Evolutionary conservation across 805 yeast genomes (phyloP).

Genomic region (Cyberlindnera maritima): DNA sequence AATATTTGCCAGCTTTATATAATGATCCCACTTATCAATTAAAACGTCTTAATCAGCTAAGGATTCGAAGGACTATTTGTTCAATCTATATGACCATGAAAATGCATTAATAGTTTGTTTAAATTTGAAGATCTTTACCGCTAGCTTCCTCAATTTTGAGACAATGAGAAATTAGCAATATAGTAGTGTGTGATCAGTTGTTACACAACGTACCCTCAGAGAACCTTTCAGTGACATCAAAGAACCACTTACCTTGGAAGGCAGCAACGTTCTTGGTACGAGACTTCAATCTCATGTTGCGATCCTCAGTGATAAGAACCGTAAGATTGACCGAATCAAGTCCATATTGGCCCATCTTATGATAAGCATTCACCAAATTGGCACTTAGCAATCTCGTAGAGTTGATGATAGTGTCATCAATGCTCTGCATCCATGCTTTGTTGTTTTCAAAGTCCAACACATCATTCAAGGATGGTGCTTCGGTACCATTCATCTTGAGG

Average conservation of each 20-base stretch:
- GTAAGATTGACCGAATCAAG: constrained; percentile 27
- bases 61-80: no score
- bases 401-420: constrained; percentile 52
- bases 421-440: constrained; percentile 67
- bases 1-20: no score
- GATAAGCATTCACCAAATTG: background rate
- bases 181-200: constrained; percentile 34
- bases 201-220: constrained; percentile 45
- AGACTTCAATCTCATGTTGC: constrained; percentile 67
- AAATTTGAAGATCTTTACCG: no score
- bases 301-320: constrained; percentile 68
- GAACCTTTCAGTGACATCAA: constrained; percentile 45
- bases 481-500: constrained; percentile 65
- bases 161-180: background rate
- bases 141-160: no score
- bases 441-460: constrained; percentile 73
- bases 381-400: constrained; percentile 13
- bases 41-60: no score
- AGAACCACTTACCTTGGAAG: constrained; percentile 61
- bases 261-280: constrained; percentile 52
- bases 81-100: background rate
- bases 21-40: no score
- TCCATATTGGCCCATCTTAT: constrained; percentile 3
- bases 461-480: constrained; percentile 66
- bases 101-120: no score